phyloP scores from a whole-genome alignment of 2,329 filamentous ascomycete species.

The Diaporthe citriasiana region DNA sequence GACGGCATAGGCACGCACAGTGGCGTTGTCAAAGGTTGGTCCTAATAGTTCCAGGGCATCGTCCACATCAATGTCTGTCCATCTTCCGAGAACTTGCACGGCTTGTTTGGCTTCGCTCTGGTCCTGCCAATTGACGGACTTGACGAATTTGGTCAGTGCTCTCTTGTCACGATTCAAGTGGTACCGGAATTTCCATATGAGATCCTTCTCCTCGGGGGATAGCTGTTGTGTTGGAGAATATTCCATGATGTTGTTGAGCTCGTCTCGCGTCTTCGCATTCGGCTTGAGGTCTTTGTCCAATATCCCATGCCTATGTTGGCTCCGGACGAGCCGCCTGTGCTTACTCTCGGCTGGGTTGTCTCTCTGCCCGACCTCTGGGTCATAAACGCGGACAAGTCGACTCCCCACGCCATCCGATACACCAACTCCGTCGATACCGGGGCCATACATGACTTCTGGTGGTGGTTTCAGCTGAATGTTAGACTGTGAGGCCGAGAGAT shows the following conservation, averaged over 20 bases:
- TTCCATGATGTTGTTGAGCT: slow-evolving; percentile 89
- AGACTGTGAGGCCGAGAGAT: slow-evolving; percentile 73
- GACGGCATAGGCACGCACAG: slow-evolving; percentile 93
- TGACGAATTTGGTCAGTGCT: slow-evolving; percentile 96
- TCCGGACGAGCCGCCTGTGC: slow-evolving; percentile 90
- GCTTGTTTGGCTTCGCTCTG: slow-evolving; percentile 88
- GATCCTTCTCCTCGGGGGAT: slow-evolving; percentile 91
- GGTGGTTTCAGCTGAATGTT: slow-evolving; percentile 82
- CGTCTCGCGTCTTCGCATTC: slow-evolving; percentile 94
- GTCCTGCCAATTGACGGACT: slow-evolving; percentile 96
- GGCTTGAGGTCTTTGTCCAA: slow-evolving; percentile 96
- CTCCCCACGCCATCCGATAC: slow-evolving; percentile 65
- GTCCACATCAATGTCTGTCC: slow-evolving; percentile 97
- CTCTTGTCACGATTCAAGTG: slow-evolving; percentile 93
- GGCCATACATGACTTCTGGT: slow-evolving; percentile 90
- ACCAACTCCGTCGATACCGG: slow-evolving; percentile 82
- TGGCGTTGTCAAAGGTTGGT: slow-evolving; percentile 89
- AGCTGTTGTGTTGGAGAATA: slow-evolving; percentile 94
- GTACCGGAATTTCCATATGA: slow-evolving; percentile 98
- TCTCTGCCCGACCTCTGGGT: slow-evolving; percentile 88
- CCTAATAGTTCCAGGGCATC: slow-evolving; percentile 95
- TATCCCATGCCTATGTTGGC: slow-evolving; percentile 90
- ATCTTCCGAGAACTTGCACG: slow-evolving; percentile 89
- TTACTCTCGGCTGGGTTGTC: slow-evolving; percentile 98
- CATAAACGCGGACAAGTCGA: slow-evolving; percentile 87